Evolutionary conservation across 192 early-diverging fungal genomes (phyloP), one percentile per base, ranked within the genome.

Genomic region (Pecoramyces ruminantium): DNA sequence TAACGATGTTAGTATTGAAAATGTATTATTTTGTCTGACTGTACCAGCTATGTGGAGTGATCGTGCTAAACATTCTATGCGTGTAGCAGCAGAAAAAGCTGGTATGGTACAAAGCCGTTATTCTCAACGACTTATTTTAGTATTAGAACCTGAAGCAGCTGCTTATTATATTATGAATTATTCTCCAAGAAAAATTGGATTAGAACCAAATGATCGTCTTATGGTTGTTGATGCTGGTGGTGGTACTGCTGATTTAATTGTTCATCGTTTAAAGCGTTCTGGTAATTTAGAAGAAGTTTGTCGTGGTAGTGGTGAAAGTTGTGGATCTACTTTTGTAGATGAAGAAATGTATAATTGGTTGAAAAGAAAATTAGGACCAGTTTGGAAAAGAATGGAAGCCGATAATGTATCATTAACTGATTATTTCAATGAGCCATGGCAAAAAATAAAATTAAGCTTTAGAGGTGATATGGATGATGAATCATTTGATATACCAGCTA

Each of bases 41-140:
- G 79, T 80, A 21, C 79, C 79, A 29, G 79, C 79, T 29, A 80
- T 80, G 79, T 80, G 79, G 79, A 34, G 29, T 29, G 79, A 80
- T 29, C 29, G 34, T 29, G 79, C 29, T 29, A 80, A 80, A 77
- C 29, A 29, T 77, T 38, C 42, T 29, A 80, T 38, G 29, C 79
- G 79, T 77, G 77, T 77, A 29, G 79, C 79, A 30, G 79, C 79
- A 18, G 30, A 29, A 29, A 77, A 38, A 25, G 79, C 79, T 2
- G 79, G 79, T 21, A 80, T 80, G 18, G 34, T 80, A 5, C 42
- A 77, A 30, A 42, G 79, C 67, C 77, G 42, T 30, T 77, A 80
- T n/a, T 29, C 29, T 21, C 29, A 42, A 30, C 79, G 79, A 30
- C 30, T 80, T 42, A 34, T 29, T 2, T 29, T 80, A 29, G 77